These are phyloP conservation scores for Furcasterigmium sp. DNA, from an alignment of 2,329 filamentous ascomycete genomes.

Conservation along the genomic window DNA sequence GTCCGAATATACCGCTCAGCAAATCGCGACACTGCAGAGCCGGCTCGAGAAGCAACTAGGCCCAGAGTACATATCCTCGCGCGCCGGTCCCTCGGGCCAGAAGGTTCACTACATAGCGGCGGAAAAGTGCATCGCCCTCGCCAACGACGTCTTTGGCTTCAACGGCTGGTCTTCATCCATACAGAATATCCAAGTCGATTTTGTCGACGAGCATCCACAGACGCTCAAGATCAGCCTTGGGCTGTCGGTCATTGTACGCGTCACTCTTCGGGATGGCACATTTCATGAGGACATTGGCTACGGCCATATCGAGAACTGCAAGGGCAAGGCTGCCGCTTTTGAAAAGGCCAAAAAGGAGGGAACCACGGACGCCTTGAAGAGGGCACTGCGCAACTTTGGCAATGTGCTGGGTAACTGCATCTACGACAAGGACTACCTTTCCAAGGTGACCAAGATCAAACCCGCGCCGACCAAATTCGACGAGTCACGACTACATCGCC, in stretches of 20 bases:
- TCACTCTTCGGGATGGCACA: constrained; percentile 89
- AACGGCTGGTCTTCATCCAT: constrained; percentile 98
- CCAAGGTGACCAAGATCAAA: constrained; percentile 88
- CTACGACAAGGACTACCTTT: constrained; percentile 92
- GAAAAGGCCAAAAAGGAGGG: constrained; percentile 99
- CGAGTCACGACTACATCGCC: constrained; percentile 73
- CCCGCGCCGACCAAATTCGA: constrained; percentile 72
- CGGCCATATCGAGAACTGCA: constrained; percentile 92
- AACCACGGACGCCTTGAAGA: constrained; percentile 88
- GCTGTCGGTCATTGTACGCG: constrained; percentile 82
- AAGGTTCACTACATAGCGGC: constrained; percentile 94
- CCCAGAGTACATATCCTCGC: constrained; percentile 88
- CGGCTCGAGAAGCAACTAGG: constrained; percentile 90
- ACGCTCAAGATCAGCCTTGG: constrained; percentile 79
- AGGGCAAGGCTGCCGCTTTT: constrained; percentile 90
- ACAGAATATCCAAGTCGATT: constrained; percentile 90
- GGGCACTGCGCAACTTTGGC: constrained; percentile 84
- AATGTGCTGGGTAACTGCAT: constrained; percentile 98
- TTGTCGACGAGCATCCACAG: constrained; percentile 79
- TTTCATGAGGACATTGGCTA: constrained; percentile 98
- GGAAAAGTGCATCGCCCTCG: constrained; percentile 92
- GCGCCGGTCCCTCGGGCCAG: constrained; percentile 75
- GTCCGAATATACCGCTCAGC: constrained; percentile 77
- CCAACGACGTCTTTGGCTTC: constrained; percentile 94
- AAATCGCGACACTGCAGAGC: constrained; percentile 83